Conservation (phyloP, 257 asterid species). For the Linaria vulgaris region DNA sequence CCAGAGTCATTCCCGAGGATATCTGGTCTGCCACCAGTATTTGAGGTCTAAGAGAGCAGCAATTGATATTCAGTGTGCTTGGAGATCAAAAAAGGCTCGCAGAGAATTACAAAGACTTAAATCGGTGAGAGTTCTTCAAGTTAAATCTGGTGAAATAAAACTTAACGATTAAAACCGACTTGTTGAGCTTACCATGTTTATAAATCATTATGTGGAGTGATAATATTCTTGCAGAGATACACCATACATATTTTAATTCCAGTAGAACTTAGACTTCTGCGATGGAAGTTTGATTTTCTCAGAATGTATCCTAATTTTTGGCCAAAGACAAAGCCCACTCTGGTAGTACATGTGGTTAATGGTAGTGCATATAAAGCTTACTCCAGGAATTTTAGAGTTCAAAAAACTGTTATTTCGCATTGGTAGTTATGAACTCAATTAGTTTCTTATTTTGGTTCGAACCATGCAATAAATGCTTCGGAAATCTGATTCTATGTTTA, state of each 20-base stretch:
- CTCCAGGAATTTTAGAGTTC: neutral
- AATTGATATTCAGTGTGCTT: constrained; percentile 56
- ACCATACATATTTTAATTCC: neutral
- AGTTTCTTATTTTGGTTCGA: neutral
- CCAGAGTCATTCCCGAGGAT: constrained; percentile 54
- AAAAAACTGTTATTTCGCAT: neutral
- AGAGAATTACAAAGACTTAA: constrained; percentile 58
- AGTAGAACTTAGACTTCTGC: neutral
- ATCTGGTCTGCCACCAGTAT: constrained; percentile 37
- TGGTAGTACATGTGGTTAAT: constrained; percentile 1
- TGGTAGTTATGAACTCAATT: neutral
- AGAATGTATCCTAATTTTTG: no score
- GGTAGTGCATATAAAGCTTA: neutral
- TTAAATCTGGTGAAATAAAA: constrained; percentile 2
- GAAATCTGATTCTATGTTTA: no score
- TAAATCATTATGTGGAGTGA: neutral
- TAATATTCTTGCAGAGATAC: neutral
- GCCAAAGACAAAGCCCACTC: constrained; percentile 3
- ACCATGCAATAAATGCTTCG: neutral
- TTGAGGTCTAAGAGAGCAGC: constrained; percentile 54
- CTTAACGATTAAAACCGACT: neutral
- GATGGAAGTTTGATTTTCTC: no score
- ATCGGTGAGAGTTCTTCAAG: constrained; percentile 46
- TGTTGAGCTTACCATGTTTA: constrained; percentile 13
- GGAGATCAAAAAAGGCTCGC: constrained; percentile 54